phyloP scores from a whole-genome alignment of 2,329 filamentous ascomycete genomes.

The Pezicula radicicola region DNA sequence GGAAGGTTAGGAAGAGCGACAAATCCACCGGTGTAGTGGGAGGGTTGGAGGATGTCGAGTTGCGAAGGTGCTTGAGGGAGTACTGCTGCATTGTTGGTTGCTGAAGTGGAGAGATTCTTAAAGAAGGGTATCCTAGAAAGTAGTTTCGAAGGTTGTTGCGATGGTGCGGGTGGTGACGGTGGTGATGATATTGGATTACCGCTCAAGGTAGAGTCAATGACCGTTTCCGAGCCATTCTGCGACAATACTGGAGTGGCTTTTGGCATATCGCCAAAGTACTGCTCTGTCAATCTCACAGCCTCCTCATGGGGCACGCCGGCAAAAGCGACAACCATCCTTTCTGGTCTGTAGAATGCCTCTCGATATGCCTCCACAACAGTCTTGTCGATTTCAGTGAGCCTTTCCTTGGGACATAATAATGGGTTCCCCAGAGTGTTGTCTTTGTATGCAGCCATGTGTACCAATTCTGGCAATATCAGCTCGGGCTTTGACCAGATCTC shows the following conservation, averaged over 20 bases:
- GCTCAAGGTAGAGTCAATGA: slow-evolving; percentile 37
- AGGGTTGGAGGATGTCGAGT: slow-evolving; percentile 58
- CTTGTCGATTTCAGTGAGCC: slow-evolving; percentile 71
- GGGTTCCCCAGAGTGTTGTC: slow-evolving; percentile 96
- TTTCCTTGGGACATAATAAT: slow-evolving; percentile 82
- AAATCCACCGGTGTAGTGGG: slow-evolving; percentile 93
- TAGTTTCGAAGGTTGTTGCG: slow-evolving; percentile 59
- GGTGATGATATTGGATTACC: slow-evolving; percentile 34
- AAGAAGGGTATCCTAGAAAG: slow-evolving; percentile 85
- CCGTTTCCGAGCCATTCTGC: slow-evolving; percentile 57
- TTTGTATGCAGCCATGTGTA: slow-evolving; percentile 94
- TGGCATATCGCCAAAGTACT: slow-evolving; percentile 92
- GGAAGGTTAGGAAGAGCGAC: slow-evolving; percentile 79
- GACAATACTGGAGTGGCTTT: slow-evolving; percentile 47
- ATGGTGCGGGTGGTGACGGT: slow-evolving; percentile 35
- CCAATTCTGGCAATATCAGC: slow-evolving; percentile 88
- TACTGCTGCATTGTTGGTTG: slow-evolving; percentile 58
- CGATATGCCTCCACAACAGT: slow-evolving; percentile 75
- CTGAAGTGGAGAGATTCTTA: slow-evolving; percentile 81
- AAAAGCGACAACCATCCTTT: slow-evolving; percentile 92
- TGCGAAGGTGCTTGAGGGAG: slow-evolving; percentile 39
- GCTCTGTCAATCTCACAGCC: slow-evolving; percentile 75
- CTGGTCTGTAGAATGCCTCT: slow-evolving; percentile 80
- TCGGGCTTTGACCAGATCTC: slow-evolving; percentile 99
- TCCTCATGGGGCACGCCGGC: slow-evolving; percentile 82